These are phyloP conservation scores for Baeospora myosura DNA, from an alignment of 1,284 basidiomycete genomes.

Conservation along the genomic window DNA sequence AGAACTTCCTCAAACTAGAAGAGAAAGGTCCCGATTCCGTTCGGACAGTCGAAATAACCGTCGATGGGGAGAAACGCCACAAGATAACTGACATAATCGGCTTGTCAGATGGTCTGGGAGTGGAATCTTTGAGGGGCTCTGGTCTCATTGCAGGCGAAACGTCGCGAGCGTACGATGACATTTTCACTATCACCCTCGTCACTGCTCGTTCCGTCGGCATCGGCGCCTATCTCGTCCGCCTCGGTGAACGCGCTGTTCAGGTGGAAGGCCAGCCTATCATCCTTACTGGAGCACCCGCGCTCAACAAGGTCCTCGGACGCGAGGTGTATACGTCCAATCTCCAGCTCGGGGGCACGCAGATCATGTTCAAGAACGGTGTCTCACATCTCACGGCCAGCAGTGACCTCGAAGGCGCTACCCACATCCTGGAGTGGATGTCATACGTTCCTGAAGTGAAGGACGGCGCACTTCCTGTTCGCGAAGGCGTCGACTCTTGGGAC, in stretches of 20 bases:
- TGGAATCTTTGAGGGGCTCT: slow-evolving; percentile 92
- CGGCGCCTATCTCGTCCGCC: slow-evolving; percentile 96
- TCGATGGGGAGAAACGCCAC: slow-evolving; percentile 81
- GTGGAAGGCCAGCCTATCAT: slow-evolving; percentile 99
- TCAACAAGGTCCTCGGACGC: slow-evolving; percentile 98
- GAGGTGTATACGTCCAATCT: slow-evolving; percentile 99
- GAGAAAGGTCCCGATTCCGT: slow-evolving; percentile 77
- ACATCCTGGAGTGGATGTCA: slow-evolving; percentile 92
- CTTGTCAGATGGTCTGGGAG: slow-evolving; percentile 94
- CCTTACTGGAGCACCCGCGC: slow-evolving; percentile 91
- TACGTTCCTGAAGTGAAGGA: slow-evolving; percentile 84
- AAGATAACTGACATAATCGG: slow-evolving; percentile 97
- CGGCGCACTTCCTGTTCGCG: slow-evolving; percentile 69
- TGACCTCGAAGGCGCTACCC: slow-evolving; percentile 89
- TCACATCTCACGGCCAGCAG: slow-evolving; percentile 93
- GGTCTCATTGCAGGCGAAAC: slow-evolving; percentile 99
- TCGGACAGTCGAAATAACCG: slow-evolving; percentile 79
- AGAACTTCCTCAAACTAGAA: slow-evolving; percentile 78
- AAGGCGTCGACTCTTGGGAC: slow-evolving; percentile 80
- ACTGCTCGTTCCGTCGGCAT: slow-evolving; percentile 99
- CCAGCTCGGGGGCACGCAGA: slow-evolving; percentile 97
- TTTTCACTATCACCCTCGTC: slow-evolving; percentile 98
- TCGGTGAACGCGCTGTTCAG: slow-evolving; percentile 96
- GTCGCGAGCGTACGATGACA: slow-evolving; percentile 95
- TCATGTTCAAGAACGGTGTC: slow-evolving; percentile 99